These are phyloP conservation scores for Fusarium kyushuense DNA, from an alignment of 2,329 filamentous ascomycete genomes.

Conservation along the genomic window DNA sequence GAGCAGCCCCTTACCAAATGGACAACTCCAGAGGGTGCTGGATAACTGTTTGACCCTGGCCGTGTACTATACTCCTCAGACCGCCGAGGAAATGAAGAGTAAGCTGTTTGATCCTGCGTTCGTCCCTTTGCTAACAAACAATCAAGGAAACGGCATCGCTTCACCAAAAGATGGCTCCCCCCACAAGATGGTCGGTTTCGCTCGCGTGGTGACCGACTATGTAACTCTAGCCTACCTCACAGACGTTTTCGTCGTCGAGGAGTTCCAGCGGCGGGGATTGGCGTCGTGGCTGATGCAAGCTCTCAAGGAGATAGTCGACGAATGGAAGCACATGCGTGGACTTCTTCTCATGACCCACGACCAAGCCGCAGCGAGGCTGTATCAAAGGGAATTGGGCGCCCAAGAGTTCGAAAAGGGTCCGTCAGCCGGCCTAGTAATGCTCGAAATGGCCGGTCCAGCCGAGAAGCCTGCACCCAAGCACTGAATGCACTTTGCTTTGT, in stretches of 20 bases:
- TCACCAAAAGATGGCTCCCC: constrained; percentile 49
- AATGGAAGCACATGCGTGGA: constrained; percentile 70
- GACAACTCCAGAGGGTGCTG: constrained; percentile 63
- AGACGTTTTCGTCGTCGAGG: constrained; percentile 73
- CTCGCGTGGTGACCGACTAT: constrained; percentile 75
- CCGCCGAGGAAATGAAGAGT: constrained; percentile 56
- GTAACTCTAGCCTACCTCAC: constrained; percentile 75
- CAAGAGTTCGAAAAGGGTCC: constrained; percentile 59
- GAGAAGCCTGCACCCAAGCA: constrained; percentile 52
- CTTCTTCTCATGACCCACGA: constrained; percentile 66
- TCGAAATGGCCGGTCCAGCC: constrained; percentile 57
- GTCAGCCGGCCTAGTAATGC: constrained; percentile 55
- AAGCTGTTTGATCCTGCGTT: constrained; percentile 19
- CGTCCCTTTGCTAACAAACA: constrained; percentile 14
- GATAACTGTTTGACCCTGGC: constrained; percentile 71
- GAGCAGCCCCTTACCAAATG: constrained; percentile 64
- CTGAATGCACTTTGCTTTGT: constrained; percentile 38
- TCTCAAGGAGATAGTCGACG: constrained; percentile 66
- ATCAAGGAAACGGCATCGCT: constrained; percentile 50
- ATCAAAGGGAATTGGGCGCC: constrained; percentile 61
- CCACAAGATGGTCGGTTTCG: constrained; percentile 56
- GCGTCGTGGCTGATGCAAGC: constrained; percentile 74
- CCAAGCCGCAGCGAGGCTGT: constrained; percentile 57
- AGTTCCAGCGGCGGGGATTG: constrained; percentile 71
- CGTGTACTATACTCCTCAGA: constrained; percentile 62